Percentiles rank a stretch among this genome's conserved stretches.
phyloP scores from a whole-genome alignment of 2,329 filamentous ascomycete species.

The Thelonectria olida region DNA sequence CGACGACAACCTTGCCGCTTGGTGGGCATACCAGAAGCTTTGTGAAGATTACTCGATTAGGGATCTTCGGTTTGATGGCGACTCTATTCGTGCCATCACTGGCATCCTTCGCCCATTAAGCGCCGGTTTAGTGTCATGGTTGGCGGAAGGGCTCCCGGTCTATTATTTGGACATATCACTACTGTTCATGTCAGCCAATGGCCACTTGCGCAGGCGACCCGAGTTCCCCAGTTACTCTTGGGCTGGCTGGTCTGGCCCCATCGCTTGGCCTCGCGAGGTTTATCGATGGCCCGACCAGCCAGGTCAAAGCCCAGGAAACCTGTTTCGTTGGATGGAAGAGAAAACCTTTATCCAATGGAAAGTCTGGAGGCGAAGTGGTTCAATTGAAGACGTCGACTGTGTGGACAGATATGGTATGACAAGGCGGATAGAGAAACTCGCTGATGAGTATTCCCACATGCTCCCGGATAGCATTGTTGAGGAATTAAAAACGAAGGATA shows the following conservation, averaged over 20 bases:
- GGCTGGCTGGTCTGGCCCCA: conserved; percentile 23
- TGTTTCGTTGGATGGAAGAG: conserved; percentile 12
- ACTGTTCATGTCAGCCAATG: neutral
- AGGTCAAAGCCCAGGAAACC: neutral
- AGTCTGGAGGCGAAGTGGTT: conserved; percentile 1
- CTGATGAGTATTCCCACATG: neutral
- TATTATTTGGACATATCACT: conserved; percentile 6
- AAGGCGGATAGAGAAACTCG: neutral
- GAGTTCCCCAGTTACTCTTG: conserved; percentile 30
- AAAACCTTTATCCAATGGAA: conserved; percentile 14
- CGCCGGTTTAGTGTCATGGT: neutral
- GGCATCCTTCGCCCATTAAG: conserved; percentile 17
- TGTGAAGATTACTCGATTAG: conserved; percentile 23
- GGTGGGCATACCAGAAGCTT: conserved; percentile 7
- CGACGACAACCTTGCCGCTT: neutral
- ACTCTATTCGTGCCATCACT: conserved; percentile 15
- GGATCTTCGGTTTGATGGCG: conserved; percentile 13
- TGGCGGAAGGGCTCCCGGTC: neutral
- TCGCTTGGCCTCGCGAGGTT: conserved; percentile 11
- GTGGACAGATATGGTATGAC: neutral
- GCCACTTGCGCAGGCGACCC: neutral
- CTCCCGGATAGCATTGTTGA: neutral
- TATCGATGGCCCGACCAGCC: neutral
- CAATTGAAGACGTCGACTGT: neutral
- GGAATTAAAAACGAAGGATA: neutral